A percentile compares a stretch with the other conserved stretches of the same genome.
phyloP scores from a whole-genome alignment of 768 basidiomycete species.

The Boletus sp. region DNA sequence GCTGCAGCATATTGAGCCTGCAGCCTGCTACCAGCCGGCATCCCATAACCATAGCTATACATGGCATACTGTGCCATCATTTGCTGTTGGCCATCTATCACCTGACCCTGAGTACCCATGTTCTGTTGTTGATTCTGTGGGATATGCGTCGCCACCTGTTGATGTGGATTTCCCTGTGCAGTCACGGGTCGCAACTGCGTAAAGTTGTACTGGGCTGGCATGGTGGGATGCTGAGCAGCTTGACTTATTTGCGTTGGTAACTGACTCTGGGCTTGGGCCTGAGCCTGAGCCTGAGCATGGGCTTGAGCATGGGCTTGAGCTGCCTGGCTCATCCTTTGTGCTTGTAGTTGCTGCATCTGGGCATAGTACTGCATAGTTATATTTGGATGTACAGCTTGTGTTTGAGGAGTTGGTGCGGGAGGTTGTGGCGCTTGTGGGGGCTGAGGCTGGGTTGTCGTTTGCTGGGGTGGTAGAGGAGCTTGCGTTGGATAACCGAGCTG shows the following conservation, averaged over 20 bases:
- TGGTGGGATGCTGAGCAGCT: constrained; percentile 23
- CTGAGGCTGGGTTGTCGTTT: constrained; percentile 20
- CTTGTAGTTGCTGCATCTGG: background rate
- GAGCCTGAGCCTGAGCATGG: constrained; percentile 23
- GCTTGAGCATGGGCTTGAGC: constrained; percentile 7
- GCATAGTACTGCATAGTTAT: constrained; percentile 19
- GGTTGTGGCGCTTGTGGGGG: constrained; percentile 27
- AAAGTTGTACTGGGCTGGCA: constrained; percentile 34
- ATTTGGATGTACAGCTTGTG: constrained; percentile 18
- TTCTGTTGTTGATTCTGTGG: constrained; percentile 32
- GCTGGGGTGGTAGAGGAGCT: constrained; percentile 20
- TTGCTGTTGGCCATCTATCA: constrained; percentile 28
- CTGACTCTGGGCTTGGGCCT: constrained; percentile 24
- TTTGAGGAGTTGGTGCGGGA: constrained; percentile 15
- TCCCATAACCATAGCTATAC: constrained; percentile 27
- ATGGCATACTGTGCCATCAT: constrained; percentile 31
- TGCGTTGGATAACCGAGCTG: constrained; percentile 25
- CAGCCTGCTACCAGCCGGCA: constrained; percentile 15
- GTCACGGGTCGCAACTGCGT: constrained; percentile 35
- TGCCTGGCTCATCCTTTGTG: constrained; percentile 20
- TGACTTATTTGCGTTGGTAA: constrained; percentile 27
- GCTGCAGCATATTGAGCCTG: constrained; percentile 21
- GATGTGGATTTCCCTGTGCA: constrained; percentile 26
- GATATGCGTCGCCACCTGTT: constrained; percentile 23
- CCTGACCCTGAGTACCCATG: constrained; percentile 22